These are phyloP conservation scores for Pneumocystis wakefieldiae DNA, from an alignment of 1,139 yeast species.

Conservation along the genomic window DNA sequence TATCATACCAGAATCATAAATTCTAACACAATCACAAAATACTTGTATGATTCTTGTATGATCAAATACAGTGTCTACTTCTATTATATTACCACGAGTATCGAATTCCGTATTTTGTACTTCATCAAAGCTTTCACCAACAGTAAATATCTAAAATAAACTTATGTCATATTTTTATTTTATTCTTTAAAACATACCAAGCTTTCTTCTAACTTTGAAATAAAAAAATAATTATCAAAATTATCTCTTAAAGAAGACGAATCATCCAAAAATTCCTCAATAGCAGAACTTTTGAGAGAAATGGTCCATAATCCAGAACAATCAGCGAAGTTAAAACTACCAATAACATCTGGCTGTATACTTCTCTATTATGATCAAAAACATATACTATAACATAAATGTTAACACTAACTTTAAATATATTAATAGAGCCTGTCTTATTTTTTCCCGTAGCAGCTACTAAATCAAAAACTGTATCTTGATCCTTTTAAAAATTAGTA, in stretches of 20 bases:
- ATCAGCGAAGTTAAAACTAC: conserved; percentile 51
- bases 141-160: conserved; percentile 31
- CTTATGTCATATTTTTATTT: not conserved
- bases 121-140: conserved; percentile 51
- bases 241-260: conserved; percentile 14
- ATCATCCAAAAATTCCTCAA: not conserved
- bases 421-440: not conserved
- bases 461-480: not conserved
- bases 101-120: conserved; percentile 50
- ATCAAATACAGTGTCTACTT: conserved; percentile 46
- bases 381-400: not conserved
- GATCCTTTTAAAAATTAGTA: not conserved
- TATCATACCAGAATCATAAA: conserved; percentile 53
- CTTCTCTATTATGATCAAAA: not conserved
- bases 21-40: conserved; percentile 47
- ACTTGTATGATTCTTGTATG: conserved; percentile 59
- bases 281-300: not conserved
- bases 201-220: conserved; percentile 43
- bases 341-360: conserved; percentile 45
- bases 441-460: not conserved
- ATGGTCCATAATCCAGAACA: conserved; percentile 24
- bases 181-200: conserved; percentile 30
- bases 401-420: not conserved
- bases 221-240: conserved; percentile 44
- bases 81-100: conserved; percentile 49